A percentile compares a stretch with the other conserved stretches of the same genome.
Evolutionary conservation across 768 basidiomycete species (phyloP).

Genomic region (Lentinula lateritia): DNA sequence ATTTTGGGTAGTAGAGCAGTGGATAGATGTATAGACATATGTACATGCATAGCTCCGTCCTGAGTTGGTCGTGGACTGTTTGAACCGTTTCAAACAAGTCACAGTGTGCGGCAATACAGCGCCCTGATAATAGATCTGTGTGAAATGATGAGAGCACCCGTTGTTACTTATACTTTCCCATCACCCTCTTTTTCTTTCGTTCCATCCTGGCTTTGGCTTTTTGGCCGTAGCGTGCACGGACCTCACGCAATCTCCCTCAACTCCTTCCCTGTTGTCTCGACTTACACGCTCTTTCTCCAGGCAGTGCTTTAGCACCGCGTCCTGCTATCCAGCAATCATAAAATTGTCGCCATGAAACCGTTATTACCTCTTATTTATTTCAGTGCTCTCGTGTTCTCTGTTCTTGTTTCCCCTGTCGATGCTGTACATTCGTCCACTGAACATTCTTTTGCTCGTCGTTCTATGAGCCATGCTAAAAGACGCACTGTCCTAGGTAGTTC

Average conservation of each 20-base stretch:
- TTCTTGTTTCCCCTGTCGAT: background rate
- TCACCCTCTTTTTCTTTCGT: background rate
- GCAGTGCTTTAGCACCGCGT: slow-evolving; percentile 1
- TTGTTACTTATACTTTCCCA: background rate
- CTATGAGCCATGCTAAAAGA: background rate
- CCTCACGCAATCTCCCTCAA: background rate
- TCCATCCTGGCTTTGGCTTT: background rate
- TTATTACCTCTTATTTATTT: slow-evolving; percentile 1
- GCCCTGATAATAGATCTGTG: background rate
- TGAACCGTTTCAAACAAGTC: background rate
- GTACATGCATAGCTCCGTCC: too few relatives aligned
- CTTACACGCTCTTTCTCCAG: slow-evolving; percentile 4
- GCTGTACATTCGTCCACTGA: slow-evolving; percentile 3
- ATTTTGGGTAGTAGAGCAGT: too few relatives aligned
- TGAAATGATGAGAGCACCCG: background rate
- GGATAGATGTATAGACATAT: too few relatives aligned
- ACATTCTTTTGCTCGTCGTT: slow-evolving; percentile 5
- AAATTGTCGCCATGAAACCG: slow-evolving; percentile 1
- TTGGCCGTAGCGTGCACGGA: background rate
- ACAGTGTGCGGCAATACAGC: background rate
- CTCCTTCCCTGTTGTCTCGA: background rate
- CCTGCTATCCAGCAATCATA: slow-evolving; percentile 1
- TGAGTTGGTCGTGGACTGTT: background rate
- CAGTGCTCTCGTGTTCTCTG: background rate
- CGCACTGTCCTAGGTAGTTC: background rate